Conservation (phyloP, 2,329 filamentous ascomycete genomes). For the Arachnopeziza araneosa region DNA sequence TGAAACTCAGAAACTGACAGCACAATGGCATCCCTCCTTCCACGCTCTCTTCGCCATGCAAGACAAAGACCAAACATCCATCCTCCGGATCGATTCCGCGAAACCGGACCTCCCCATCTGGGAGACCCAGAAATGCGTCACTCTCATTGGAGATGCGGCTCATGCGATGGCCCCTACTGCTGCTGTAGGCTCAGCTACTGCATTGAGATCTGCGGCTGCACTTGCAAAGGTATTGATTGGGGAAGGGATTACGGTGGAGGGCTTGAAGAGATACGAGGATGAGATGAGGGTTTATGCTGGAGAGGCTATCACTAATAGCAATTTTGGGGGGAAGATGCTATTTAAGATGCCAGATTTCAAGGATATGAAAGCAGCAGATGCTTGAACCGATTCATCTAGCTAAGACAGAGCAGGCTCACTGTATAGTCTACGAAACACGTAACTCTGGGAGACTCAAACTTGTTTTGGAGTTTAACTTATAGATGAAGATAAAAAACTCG, state of each 20-base stretch:
- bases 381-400: neutral
- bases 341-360: slow-evolving; percentile 4
- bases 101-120: slow-evolving; percentile 11
- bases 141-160: slow-evolving; percentile 30
- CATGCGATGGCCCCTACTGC: slow-evolving; percentile 30
- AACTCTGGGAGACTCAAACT: neutral
- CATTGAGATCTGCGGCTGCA: slow-evolving; percentile 12
- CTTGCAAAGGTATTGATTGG: slow-evolving; percentile 4
- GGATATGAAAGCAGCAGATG: neutral
- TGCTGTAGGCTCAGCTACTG: slow-evolving; percentile 19
- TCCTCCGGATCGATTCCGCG: slow-evolving; percentile 7
- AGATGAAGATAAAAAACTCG: no score
- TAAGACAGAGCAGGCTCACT: neutral
- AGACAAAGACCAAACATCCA: slow-evolving; percentile 2
- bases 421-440: neutral
- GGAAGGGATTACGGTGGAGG: neutral
- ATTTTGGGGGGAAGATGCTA: slow-evolving; percentile 5
- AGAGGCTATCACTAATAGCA: neutral
- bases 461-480: neutral
- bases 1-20: slow-evolving; percentile 4
- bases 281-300: slow-evolving; percentile 4
- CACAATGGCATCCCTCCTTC: slow-evolving; percentile 10
- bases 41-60: slow-evolving; percentile 9
- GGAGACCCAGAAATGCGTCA: slow-evolving; percentile 19
- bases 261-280: slow-evolving; percentile 5